phyloP scores from a whole-genome alignment of 192 early-diverging fungal genomes.

The Backusella tarrabulga region DNA sequence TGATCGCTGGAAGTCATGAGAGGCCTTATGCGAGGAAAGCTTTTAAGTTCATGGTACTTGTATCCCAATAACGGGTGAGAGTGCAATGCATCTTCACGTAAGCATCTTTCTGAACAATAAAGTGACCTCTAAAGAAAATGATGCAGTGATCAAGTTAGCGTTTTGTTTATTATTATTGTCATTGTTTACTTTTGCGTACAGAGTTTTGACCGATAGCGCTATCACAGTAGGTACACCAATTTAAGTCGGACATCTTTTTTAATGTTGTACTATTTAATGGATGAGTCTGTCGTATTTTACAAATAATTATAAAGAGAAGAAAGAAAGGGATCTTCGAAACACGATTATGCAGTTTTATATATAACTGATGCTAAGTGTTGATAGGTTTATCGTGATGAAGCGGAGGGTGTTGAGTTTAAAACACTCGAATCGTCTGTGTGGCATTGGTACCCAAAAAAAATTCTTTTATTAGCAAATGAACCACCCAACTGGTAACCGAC shows the following conservation, averaged over 20 bases:
- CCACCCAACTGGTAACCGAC: not conserved
- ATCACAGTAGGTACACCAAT: slow-evolving; percentile 16
- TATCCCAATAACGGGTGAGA: slow-evolving; percentile 1
- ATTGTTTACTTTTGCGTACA: not conserved
- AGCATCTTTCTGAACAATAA: slow-evolving; percentile 11
- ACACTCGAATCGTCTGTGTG: not conserved
- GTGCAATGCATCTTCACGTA: not conserved
- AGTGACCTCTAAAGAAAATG: not conserved
- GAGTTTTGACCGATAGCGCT: not conserved
- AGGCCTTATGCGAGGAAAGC: slow-evolving; percentile 1
- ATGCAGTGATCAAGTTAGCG: not conserved
- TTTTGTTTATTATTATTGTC: not conserved
- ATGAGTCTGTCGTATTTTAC: not conserved
- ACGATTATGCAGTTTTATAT: not conserved
- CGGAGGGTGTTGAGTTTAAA: not conserved
- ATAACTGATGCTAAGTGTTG: not conserved
- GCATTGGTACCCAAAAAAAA: not conserved
- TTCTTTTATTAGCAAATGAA: not conserved
- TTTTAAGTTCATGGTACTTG: slow-evolving; percentile 4
- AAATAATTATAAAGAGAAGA: not conserved
- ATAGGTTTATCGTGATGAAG: not conserved
- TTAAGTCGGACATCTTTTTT: not conserved
- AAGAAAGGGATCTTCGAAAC: not conserved
- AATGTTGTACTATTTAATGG: not conserved
- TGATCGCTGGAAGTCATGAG: not conserved